Evolutionary conservation across 768 basidiomycete genomes (phyloP).

Genomic region (Mycena vitilis): DNA sequence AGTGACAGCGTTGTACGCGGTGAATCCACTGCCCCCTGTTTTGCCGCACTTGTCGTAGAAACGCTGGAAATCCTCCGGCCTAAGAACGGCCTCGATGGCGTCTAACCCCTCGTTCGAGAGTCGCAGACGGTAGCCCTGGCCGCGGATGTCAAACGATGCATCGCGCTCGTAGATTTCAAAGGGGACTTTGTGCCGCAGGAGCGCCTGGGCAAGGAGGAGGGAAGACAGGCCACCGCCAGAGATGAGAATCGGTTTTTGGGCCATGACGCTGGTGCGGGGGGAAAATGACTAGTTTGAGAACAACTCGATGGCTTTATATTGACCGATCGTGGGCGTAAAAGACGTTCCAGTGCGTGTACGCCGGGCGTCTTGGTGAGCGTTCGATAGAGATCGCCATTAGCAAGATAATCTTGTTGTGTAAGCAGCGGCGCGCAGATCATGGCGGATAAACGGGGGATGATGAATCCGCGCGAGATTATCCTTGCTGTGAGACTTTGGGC

Average conservation of each 20-base stretch:
- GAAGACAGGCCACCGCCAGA: slow-evolving; percentile 1
- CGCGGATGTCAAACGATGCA: not conserved
- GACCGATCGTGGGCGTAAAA: too few species aligned
- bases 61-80: not conserved
- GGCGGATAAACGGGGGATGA: too few species aligned
- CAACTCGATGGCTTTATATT: not conserved
- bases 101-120: slow-evolving; percentile 1
- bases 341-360: too few species aligned
- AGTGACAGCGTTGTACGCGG: slow-evolving; percentile 1
- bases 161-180: slow-evolving; percentile 8
- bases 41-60: slow-evolving; percentile 14
- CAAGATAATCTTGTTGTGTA: too few species aligned
- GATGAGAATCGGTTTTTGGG: slow-evolving; percentile 7
- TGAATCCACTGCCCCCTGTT: slow-evolving; percentile 2
- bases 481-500: too few species aligned
- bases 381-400: too few species aligned
- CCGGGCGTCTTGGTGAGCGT: too few species aligned
- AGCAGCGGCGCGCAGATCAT: too few species aligned
- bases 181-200: not conserved
- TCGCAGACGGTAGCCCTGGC: slow-evolving; percentile 2
- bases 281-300: not conserved
- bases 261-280: not conserved
- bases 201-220: not conserved
- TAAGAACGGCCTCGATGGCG: not conserved
- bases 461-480: too few species aligned